Conservation (phyloP, 2,329 filamentous ascomycete genomes). For the Hypoxylon sp. region DNA sequence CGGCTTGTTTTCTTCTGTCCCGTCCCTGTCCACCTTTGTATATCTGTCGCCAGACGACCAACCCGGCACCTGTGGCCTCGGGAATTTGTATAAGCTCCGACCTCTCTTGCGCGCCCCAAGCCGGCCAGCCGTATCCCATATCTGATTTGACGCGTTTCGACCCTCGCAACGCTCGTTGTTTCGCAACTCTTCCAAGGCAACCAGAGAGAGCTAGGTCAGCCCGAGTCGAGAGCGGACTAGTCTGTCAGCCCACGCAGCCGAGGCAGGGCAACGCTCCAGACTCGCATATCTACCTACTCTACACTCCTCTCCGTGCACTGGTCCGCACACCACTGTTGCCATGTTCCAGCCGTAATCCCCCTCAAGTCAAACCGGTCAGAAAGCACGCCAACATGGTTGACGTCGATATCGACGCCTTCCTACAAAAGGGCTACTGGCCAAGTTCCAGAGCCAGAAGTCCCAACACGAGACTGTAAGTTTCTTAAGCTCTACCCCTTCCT, state of each 20-base stretch:
- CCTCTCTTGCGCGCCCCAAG: too few relatives aligned
- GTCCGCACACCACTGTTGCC: slow-evolving; percentile 21
- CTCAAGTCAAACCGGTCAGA: slow-evolving; percentile 20
- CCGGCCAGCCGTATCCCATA: slow-evolving; percentile 3
- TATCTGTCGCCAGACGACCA: slow-evolving; percentile 7
- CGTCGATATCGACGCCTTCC: slow-evolving; percentile 40
- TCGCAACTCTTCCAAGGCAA: slow-evolving; percentile 5
- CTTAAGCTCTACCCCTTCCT: slow-evolving; percentile 14
- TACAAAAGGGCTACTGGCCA: slow-evolving; percentile 45
- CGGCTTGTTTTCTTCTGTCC: slow-evolving; percentile 4
- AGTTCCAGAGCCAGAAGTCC: slow-evolving; percentile 41
- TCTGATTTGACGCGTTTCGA: neutral
- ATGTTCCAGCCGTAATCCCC: slow-evolving; percentile 36
- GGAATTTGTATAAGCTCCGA: slow-evolving; percentile 16
- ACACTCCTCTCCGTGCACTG: slow-evolving; percentile 3
- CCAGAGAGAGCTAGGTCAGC: slow-evolving; percentile 22
- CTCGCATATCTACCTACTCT: slow-evolving; percentile 26
- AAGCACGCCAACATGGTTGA: slow-evolving; percentile 39
- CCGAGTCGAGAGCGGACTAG: slow-evolving; percentile 13
- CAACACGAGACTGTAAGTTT: slow-evolving; percentile 40
- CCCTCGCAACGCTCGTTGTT: slow-evolving; percentile 5
- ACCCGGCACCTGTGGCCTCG: slow-evolving; percentile 5
- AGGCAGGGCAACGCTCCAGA: slow-evolving; percentile 27
- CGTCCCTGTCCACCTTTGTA: slow-evolving; percentile 1
- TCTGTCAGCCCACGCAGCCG: slow-evolving; percentile 36